Base-by-base conservation (phyloP, 108 stramenopile species). In the Nitzschia palea region DNA sequence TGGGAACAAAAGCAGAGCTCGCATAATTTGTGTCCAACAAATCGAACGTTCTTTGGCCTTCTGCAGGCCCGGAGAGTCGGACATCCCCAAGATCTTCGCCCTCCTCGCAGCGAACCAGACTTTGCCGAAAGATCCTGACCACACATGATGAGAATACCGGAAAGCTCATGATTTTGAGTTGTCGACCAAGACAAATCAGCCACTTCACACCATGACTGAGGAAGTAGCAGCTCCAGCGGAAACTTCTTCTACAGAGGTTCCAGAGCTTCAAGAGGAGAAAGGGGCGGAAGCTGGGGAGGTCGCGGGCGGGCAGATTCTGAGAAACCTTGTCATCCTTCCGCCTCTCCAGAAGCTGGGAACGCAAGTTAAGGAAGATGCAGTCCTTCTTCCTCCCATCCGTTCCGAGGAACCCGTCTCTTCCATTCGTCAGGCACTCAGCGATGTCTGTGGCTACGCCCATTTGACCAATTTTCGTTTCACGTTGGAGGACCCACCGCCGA, bases 371-470 rank as follows among this genome's bases (percentile, higher is more conserved):
- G 32, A 14, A 48, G 44, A 71, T 63, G 59, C 64, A 2, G 43
- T 93, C 42, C 69, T 79, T 9, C 77, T 94, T 12, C 93, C 93
- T 34, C 89, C 89, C n/a, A 74, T 94, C 57, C 86, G 86, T 45
- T 40, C 78, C 20, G 87, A 89, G 44, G 93, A 94, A 67, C 85
- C 86, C 2, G 89, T 94, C 9, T 70, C 76, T 9, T 80, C 85
- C 1, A 62, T 94, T 44, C 81, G 88, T n/a, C 77, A 57, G 28
- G 89, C 89, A 15, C 51, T 94, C 9, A 33, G 65, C 6, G 93
- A 94, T 58, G 74, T 94, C 9, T 32, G 76, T 36, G 85, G 84
- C 12, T 86, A 67, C 62, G 86, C 86, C 22, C 92, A 93, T 56
- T 56, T 91, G 57, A 94, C 93, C 12, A 86, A 76, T 55, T 94